Evolutionary conservation across 2,329 filamentous ascomycete genomes (phyloP).

Genomic region (Colletotrichum simmondsii): DNA sequence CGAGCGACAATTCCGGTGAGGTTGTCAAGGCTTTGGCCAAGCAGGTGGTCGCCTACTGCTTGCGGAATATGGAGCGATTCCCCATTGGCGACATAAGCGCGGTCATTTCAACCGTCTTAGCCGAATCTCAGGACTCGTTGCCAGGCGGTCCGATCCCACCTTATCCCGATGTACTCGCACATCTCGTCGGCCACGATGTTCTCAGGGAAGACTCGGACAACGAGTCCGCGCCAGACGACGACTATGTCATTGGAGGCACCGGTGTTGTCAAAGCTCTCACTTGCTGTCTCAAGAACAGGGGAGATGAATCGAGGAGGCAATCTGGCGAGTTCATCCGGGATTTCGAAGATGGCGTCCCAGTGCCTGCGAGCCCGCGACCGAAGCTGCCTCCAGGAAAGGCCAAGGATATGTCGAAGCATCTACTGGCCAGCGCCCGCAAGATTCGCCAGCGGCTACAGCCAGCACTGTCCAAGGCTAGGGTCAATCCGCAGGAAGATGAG

Average conservation of each 20-base stretch:
- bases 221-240: constrained; percentile 82
- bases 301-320: constrained; percentile 68
- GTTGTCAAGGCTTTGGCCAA: constrained; percentile 92
- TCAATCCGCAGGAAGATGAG: constrained; percentile 75
- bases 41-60: constrained; percentile 93
- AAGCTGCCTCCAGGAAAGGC: constrained; percentile 70
- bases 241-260: constrained; percentile 95
- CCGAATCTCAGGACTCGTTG: constrained; percentile 43
- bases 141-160: constrained; percentile 45
- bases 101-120: constrained; percentile 50
- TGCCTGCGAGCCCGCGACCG: constrained; percentile 42
- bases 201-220: constrained; percentile 66
- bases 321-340: constrained; percentile 65
- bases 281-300: constrained; percentile 87
- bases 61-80: constrained; percentile 88
- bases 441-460: constrained; percentile 87
- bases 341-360: constrained; percentile 61
- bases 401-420: constrained; percentile 92
- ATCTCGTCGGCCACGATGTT: constrained; percentile 81
- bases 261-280: constrained; percentile 94
- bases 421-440: constrained; percentile 88
- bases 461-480: constrained; percentile 79
- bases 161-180: constrained; percentile 85
- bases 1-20: constrained; percentile 83
- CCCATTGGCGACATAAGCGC: constrained; percentile 72